Base-by-base conservation (phyloP, 179 eudicot genomes). In the Carnegiea gigantea region DNA sequence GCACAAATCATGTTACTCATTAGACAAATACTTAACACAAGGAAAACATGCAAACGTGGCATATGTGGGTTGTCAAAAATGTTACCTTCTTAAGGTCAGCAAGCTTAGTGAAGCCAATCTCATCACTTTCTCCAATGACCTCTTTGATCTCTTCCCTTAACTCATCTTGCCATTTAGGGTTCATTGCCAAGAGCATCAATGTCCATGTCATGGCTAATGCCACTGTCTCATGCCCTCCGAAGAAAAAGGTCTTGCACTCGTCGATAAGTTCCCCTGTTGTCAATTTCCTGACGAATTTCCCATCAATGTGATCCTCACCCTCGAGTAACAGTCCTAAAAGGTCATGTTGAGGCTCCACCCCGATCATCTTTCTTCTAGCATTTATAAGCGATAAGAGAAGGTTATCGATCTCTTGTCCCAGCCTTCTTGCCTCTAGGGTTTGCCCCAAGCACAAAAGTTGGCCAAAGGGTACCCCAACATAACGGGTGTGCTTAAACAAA, bases 201-300 rank as follows among this genome's bases (percentile, higher is more conserved):
- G 92, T 92, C 98, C 98, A 95, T 65, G 96, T 84, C 82, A 95
- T 85, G 12, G 92, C 87, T 64, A 95, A 76, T 43, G 96, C 97
- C 10, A 93, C 91, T 10, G 97, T 95, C 81, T 95, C 98, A 54
- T 92, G 93, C 59, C 97, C 98, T 4, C 90, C 98, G 40, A 93
- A 95, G 84, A 93, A 95, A 79, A 95, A 95, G 0, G 97, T 95
- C 83, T 95, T 95, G 85, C 97, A 92, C 76, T 95, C 98, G 54
- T 95, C 99, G 30, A 94, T 83, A 5, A 95, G 80, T 79, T 94
- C 97, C 49, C 91, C 51, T 10, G 82, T 88, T 20, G 88, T 89
- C 83, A 95, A 85, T 9, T 85, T 84, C 88, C 54, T 79, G 18
- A 65, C 87, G 11, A 21, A 68, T 30, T 85, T 64, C 12, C 87